Base-by-base conservation (phyloP, 768 basidiomycete species). In the Leccinum incarnatum region DNA sequence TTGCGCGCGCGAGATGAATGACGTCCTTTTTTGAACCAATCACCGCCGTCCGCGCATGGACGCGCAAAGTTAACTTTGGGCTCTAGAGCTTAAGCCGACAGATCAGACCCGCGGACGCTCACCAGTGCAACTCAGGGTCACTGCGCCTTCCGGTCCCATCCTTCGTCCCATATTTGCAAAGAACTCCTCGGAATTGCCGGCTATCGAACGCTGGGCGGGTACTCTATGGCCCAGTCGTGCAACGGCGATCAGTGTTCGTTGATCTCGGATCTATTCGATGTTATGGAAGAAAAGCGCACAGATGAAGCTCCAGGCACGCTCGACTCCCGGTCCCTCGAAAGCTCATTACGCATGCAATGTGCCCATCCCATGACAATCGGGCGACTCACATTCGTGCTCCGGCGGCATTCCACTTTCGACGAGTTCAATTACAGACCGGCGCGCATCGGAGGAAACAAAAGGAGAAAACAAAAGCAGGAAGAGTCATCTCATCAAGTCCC, bases 61-160 rank as follows among this genome's bases (percentile, higher is more conserved):
- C 14, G 12, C n/a, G 15, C 46, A 51, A 54, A 15, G 53, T 53
- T n/a, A 40, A 5, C 23, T 12, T 51, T 51, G 21, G 12, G 42
- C 32, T 4, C 11, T 21, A 8, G 34, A 57, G 30, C 32, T 19
- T 27, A 25, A 25, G 23, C 36, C 27, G 10, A 25, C 34, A 21
- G 14, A 15, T 36, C 40, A 21, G 37, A 53, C 21, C 34, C 42
- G 19, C 17, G 11, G 30, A 19, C 5, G 71, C 83, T 58, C 65
- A 87, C 95, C 95, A 96, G 70, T 93, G 83, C 48, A 95, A 76
- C 72, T 95, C 95, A 49, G 95, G 83, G 75, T 96, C 94, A 0
- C 87, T 80, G 63, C 88, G 84, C 73, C 95, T 80, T 45, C 72
- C 83, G 87, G 51, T 92, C 84, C 91, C 93, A 97, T 2, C 89